These are phyloP conservation scores for Plasmopara halstedii DNA, from an alignment of 352 stramenopile species.

Conservation along the genomic window DNA sequence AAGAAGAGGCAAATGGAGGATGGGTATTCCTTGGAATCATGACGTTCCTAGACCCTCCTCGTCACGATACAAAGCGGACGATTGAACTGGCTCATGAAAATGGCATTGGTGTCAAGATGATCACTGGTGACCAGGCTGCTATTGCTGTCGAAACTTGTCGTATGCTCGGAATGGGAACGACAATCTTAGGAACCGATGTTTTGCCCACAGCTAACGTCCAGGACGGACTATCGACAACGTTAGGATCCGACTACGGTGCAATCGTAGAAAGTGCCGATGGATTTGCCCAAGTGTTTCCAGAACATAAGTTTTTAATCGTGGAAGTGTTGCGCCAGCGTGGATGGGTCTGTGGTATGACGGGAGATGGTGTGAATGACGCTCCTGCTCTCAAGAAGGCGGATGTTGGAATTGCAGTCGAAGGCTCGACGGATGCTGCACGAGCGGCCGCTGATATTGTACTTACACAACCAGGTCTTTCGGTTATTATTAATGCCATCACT, in stretches of 20 bases:
- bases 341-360: constrained; percentile 71
- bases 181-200: constrained; percentile 74
- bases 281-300: constrained; percentile 90
- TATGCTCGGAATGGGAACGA: constrained; percentile 87
- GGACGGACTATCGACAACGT: constrained; percentile 46
- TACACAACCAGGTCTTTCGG: constrained; percentile 87
- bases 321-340: constrained; percentile 76
- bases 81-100: constrained; percentile 87
- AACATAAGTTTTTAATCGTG: constrained; percentile 90
- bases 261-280: constrained; percentile 90
- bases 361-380: constrained; percentile 64
- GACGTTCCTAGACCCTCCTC: constrained; percentile 93
- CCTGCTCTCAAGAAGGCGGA: constrained; percentile 62
- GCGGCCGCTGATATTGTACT: constrained; percentile 92
- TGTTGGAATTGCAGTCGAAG: constrained; percentile 74
- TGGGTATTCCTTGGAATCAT: constrained; percentile 95
- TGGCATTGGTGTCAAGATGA: constrained; percentile 95
- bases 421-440: constrained; percentile 81
- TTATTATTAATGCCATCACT: constrained; percentile 88
- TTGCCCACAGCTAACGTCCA: constrained; percentile 48
- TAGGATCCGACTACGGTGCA: constrained; percentile 57
- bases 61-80: constrained; percentile 91
- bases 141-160: constrained; percentile 92
- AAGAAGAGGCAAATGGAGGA: constrained; percentile 61
- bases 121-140: constrained; percentile 92